Conservation (phyloP, 345 rosid genomes). For the Gossypium bickii region DNA sequence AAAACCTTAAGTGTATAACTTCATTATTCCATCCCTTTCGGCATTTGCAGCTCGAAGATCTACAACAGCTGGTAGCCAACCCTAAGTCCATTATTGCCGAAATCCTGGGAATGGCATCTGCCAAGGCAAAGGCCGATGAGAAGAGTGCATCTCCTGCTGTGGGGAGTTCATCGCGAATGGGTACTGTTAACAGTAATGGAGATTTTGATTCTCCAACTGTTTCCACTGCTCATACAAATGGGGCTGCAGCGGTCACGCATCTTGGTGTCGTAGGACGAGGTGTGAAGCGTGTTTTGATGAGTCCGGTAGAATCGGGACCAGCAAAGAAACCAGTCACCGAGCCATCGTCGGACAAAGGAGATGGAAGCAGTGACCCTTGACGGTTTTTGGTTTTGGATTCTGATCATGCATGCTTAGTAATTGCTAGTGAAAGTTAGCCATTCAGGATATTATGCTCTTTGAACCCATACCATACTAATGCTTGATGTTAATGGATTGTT, state of each 20-base stretch:
- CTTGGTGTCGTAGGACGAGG: slow-evolving; percentile 96
- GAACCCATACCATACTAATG: neutral
- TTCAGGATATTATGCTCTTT: neutral
- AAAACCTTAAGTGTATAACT: neutral
- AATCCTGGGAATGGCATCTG: slow-evolving; percentile 60
- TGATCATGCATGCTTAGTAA: neutral
- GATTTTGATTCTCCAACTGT: slow-evolving; percentile 59
- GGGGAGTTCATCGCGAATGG: slow-evolving; percentile 62
- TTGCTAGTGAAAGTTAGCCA: neutral
- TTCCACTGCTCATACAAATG: slow-evolving; percentile 78
- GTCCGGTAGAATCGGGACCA: slow-evolving; percentile 47
- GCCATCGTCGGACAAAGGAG: slow-evolving; percentile 43
- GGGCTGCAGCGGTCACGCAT: slow-evolving; percentile 61
- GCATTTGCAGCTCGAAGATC: slow-evolving; percentile 81
- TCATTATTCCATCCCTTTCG: slow-evolving; percentile 6
- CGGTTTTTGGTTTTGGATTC: neutral
- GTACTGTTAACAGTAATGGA: slow-evolving; percentile 36
- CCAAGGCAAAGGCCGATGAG: slow-evolving; percentile 39
- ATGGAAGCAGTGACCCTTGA: slow-evolving; percentile 39
- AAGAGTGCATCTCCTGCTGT: slow-evolving; percentile 37
- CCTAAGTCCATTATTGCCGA: slow-evolving; percentile 71
- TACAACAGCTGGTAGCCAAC: slow-evolving; percentile 61
- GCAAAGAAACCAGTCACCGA: slow-evolving; percentile 55
- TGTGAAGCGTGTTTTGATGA: slow-evolving; percentile 70
- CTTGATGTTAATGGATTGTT: too few relatives aligned